Conservation (phyloP, 2,329 filamentous ascomycete species). For the Calonectria multiphialidica region DNA sequence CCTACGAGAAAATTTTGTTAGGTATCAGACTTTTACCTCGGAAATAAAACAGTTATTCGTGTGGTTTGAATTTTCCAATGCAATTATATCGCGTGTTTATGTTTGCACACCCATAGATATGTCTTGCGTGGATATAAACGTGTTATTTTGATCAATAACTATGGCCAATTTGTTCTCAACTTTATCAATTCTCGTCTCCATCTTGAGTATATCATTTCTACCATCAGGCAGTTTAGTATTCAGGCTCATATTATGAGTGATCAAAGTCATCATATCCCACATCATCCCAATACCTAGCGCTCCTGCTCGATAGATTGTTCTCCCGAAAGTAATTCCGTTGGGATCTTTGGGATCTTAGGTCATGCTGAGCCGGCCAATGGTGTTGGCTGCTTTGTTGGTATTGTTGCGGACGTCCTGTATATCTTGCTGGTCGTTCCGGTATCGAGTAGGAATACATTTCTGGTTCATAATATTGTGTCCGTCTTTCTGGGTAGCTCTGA, state of each 20-base stretch:
- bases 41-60: too few relatives aligned
- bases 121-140: too few relatives aligned
- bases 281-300: not conserved
- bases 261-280: not conserved
- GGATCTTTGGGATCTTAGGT: not conserved
- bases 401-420: not conserved
- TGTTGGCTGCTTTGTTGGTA: not conserved
- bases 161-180: too few relatives aligned
- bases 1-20: too few relatives aligned
- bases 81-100: too few relatives aligned
- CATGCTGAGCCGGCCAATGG: not conserved
- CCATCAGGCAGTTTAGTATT: too few relatives aligned
- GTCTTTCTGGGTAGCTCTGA: not conserved
- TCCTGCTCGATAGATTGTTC: not conserved
- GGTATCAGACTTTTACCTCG: too few relatives aligned
- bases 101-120: too few relatives aligned
- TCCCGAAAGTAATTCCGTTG: not conserved
- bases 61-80: too few relatives aligned
- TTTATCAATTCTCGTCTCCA: too few relatives aligned
- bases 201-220: too few relatives aligned
- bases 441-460: not conserved
- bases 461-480: not conserved
- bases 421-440: not conserved
- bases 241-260: not conserved
- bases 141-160: too few relatives aligned